Evolutionary conservation across 306 rosid species (phyloP), one percentile per base, ranked within the genome.

Genomic region (Cicer chorassanicum): DNA sequence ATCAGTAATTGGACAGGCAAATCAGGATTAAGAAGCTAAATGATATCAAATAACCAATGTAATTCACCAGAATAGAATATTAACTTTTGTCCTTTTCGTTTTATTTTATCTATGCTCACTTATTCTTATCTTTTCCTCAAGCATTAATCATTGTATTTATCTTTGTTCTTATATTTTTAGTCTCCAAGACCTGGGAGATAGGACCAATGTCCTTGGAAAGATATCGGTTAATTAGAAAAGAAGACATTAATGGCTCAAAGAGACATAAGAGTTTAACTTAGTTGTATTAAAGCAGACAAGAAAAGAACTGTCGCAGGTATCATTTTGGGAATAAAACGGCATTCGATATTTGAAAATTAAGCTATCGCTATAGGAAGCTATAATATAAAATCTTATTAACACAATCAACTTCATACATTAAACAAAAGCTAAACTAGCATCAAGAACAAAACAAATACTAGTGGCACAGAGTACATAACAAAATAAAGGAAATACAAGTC

Each of bases 171-270:
- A 55, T 10, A 70, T 68, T 40, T 48, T 49, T 24, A n/a, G 57
- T 6, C 45, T 50, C 50, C 54, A 43, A 9, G 45, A 61, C 54
- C 16, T 38, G 14, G n/a, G 69, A 61, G 14, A 24, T n/a, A 81
- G 54, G 42, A 71, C 55, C 75, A 48, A 29, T 21, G 57, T 77
- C 72, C 18, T 40, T 12, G 41, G 46, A 42, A 69, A 45, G 8
- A 74, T 41, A 65, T 13, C 51, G 50, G 40, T 56, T n/a, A 19
- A 45, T 19, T 57, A 11, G 68, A 65, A 43, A 57, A 57, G 6
- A 51, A 60, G 38, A 34, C 29, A 55, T n/a, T 29, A 45, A 59
- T 72, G 64, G 55, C 16, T 68, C 63, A 18, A 63, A 69, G 63
- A 45, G 38, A 24, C 15, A 24, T 24, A 24, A 24, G 34, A 2